phyloP scores from a whole-genome alignment of 371 early-diverging fungal genomes.

The Rozella allomycis region DNA sequence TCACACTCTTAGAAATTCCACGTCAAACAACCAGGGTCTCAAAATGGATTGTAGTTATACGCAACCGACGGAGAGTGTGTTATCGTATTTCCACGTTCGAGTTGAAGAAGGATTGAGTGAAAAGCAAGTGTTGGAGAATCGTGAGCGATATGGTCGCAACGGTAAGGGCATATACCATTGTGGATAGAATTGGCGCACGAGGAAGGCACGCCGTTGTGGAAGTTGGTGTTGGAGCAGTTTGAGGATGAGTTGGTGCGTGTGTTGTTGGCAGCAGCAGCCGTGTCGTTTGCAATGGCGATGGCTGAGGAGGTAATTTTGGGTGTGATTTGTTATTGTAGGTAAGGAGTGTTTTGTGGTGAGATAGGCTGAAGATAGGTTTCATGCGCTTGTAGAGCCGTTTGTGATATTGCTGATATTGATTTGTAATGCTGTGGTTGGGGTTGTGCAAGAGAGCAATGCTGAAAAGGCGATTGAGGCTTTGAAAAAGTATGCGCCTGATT shows the following conservation, averaged over 20 bases:
- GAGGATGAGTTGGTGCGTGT: constrained; percentile 91
- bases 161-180: too few species aligned
- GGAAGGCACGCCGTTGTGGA: constrained; percentile 62
- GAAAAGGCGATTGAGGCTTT: constrained; percentile 92
- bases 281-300: constrained; percentile 77
- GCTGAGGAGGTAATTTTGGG: constrained; percentile 46
- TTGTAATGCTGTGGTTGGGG: constrained; percentile 90
- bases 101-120: constrained; percentile 31
- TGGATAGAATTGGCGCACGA: too few species aligned
- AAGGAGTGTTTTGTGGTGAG: constrained; percentile 3
- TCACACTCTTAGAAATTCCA: too few species aligned
- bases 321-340: constrained; percentile 11
- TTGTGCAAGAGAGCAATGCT: constrained; percentile 83
- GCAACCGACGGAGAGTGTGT: too few species aligned
- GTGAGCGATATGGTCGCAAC: constrained; percentile 42
- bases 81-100: constrained; percentile 36
- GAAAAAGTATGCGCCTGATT: constrained; percentile 81
- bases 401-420: constrained; percentile 88
- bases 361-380: constrained; percentile 4
- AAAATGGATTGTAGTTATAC: too few species aligned
- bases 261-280: constrained; percentile 62
- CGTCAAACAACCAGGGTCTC: too few species aligned
- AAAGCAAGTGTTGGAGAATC: constrained; percentile 27
- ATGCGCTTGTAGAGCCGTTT: constrained; percentile 88
- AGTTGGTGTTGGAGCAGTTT: constrained; percentile 83